These are phyloP conservation scores for Syzygium jambos DNA, from an alignment of 345 rosid genomes.

Conservation along the genomic window DNA sequence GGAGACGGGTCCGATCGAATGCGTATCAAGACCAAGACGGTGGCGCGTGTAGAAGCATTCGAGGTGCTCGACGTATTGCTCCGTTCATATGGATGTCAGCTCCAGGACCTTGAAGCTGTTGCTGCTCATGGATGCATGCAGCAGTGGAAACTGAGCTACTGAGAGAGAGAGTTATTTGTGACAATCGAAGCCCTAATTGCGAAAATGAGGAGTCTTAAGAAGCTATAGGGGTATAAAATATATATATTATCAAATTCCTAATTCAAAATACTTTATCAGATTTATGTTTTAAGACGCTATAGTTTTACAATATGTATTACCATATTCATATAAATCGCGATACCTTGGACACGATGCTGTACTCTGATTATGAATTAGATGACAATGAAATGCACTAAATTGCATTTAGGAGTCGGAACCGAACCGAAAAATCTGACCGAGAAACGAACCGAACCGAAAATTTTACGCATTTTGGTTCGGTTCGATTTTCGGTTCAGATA, in stretches of 20 bases:
- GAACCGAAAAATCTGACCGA: too few relatives aligned
- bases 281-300: too few relatives aligned
- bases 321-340: background rate
- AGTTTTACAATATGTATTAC: background rate
- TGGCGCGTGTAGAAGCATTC: background rate
- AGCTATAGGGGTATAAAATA: background rate
- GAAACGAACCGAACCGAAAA: too few relatives aligned
- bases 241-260: background rate
- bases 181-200: background rate
- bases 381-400: background rate
- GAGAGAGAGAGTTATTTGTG: background rate
- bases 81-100: background rate
- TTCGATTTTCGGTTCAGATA: too few relatives aligned
- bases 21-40: background rate
- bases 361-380: fast-evolving
- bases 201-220: background rate
- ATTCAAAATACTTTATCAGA: background rate
- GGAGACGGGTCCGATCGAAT: background rate
- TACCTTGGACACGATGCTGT: fast-evolving
- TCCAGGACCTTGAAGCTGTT: background rate
- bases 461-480: too few relatives aligned
- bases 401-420: too few relatives aligned
- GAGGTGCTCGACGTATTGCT: background rate
- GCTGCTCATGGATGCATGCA: background rate
- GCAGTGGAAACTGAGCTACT: background rate